phyloP scores from a whole-genome alignment of 2,329 filamentous ascomycete genomes.

The Leptosphaerulina australis region DNA sequence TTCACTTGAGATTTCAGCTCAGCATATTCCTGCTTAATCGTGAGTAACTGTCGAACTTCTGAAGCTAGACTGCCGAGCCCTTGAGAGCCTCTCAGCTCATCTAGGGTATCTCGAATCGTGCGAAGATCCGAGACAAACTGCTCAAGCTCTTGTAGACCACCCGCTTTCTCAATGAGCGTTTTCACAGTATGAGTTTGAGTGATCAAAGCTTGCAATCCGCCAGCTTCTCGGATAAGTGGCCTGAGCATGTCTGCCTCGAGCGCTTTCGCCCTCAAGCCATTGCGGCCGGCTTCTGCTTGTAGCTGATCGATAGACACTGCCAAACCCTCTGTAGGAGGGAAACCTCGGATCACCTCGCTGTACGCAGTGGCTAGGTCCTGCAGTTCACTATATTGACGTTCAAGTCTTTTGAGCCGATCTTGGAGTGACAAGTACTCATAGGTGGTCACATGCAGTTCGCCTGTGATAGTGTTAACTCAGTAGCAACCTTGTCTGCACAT shows the following conservation, averaged over 20 bases:
- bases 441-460: constrained; percentile 16
- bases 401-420: constrained; percentile 18
- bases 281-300: constrained; percentile 20
- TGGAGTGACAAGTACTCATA: constrained; percentile 19
- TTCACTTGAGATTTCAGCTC: constrained; percentile 4
- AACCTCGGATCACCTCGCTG: constrained; percentile 20
- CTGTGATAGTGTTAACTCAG: constrained; percentile 11
- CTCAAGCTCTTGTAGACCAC: constrained; percentile 20
- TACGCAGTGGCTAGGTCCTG: constrained; percentile 19
- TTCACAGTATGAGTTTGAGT: constrained; percentile 10
- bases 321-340: background rate
- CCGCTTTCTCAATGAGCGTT: constrained; percentile 18
- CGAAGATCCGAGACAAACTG: constrained; percentile 17
- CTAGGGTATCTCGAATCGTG: constrained; percentile 14
- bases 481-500: background rate
- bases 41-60: constrained; percentile 12
- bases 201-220: constrained; percentile 21
- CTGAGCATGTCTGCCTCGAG: constrained; percentile 23
- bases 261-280: constrained; percentile 25
- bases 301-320: constrained; percentile 20
- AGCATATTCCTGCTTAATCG: constrained; percentile 8
- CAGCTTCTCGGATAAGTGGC: constrained; percentile 22
- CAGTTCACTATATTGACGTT: constrained; percentile 15
- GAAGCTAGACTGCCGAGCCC: constrained; percentile 16
- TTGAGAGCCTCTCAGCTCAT: constrained; percentile 15